Conservation (phyloP, 495 filamentous ascomycete genomes). For the Penicillium robsamsonii region DNA sequence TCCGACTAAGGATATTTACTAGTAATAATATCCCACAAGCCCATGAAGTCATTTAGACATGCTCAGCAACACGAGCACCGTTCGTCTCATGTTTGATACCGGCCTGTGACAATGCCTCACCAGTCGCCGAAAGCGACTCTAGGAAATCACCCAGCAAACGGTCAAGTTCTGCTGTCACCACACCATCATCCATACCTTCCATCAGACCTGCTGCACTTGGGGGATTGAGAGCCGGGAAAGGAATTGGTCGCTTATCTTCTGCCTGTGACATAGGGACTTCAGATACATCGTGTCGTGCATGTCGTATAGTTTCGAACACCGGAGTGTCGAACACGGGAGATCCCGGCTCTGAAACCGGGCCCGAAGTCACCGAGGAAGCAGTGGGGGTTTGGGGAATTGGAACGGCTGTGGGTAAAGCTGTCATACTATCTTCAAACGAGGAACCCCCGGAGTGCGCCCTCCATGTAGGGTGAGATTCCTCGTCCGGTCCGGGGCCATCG, state of each 20-base stretch:
- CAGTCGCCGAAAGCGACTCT: conserved; percentile 36
- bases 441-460: conserved; percentile 10
- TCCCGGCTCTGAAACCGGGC: conserved; percentile 25
- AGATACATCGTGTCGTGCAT: conserved; percentile 18
- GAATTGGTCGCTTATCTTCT: conserved; percentile 18
- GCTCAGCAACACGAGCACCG: conserved; percentile 8
- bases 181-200: conserved; percentile 33
- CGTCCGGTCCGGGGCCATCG: conserved; percentile 46
- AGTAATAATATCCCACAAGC: background rate
- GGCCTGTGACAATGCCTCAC: conserved; percentile 31
- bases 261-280: background rate
- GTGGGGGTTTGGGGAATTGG: conserved; percentile 13
- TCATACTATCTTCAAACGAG: conserved; percentile 4
- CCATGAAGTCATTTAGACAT: conserved; percentile 7
- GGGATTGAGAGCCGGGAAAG: conserved; percentile 36
- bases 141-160: conserved; percentile 41
- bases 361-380: conserved; percentile 7
- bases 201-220: conserved; percentile 36
- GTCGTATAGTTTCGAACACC: conserved; percentile 29
- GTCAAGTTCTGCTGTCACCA: conserved; percentile 38
- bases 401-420: conserved; percentile 20
- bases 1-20: background rate
- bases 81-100: conserved; percentile 11
- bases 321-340: conserved; percentile 31
- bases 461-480: conserved; percentile 28